Base-by-base conservation (phyloP, 768 basidiomycete genomes). In the Lactifluus volemus region DNA sequence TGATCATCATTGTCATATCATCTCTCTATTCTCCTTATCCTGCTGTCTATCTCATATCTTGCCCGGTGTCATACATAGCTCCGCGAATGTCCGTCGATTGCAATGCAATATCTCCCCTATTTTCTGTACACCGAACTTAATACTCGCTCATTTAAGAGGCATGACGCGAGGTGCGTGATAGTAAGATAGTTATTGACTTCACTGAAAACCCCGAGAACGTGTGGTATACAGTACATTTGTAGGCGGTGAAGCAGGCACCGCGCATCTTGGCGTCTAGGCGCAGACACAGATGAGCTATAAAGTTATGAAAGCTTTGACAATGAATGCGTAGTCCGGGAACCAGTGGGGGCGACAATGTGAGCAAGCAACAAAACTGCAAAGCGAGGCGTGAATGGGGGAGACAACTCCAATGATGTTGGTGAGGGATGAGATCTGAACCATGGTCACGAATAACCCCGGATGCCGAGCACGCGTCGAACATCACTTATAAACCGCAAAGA, bases 401-500 rank as follows among this genome's bases (percentile, higher is more conserved):
- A 21, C 15, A 17, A 5, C 17, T 10, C 41, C 17, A 17, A n/a
- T 19, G 10, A 7, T 38, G n/a, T 8, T 14, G 8, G 45, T 8
- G 45, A 10, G 4, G 11, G 12, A 1, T 19, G 41, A 41, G 41
- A 15, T 17, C 21, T 1, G 11, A n/a, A 29, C 12, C 47, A n/a
- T 12, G 34, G 71, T 74, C 67, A 78, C 67, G 74, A 78, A 65
- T 78, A 80, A 41, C 80, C 81, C 60, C 80, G 80, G 50, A 89
- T 79, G 41, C 96, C 94, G 53, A 99, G 79, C 25, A 98, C 88
- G 65, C 88, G 83, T 66, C 97, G 84, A 45, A 99, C 97, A 72
- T 99, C 97, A 60, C 85, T 87, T 11, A 95, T 97, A 74, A 99
- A 99, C 41, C 97, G 83, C 63, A 99, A 76, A 50, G 93, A 96